A percentile compares a stretch with the other conserved stretches of the same genome.
phyloP scores from a whole-genome alignment of 2,329 filamentous ascomycete species.

The Talaromyces funiculosus region DNA sequence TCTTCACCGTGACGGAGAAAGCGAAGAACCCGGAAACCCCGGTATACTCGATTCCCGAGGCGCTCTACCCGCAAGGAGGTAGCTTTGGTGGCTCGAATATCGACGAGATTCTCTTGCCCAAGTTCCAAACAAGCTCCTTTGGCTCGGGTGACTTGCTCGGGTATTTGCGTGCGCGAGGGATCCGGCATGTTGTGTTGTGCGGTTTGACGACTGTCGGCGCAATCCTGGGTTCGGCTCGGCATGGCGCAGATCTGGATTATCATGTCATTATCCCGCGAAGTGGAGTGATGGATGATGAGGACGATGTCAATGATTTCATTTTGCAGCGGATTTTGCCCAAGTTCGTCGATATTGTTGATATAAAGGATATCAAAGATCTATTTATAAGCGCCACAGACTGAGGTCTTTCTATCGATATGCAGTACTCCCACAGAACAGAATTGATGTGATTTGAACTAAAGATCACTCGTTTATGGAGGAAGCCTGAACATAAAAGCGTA shows the following conservation, averaged over 20 bases:
- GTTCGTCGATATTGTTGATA: neutral
- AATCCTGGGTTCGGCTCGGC: neutral
- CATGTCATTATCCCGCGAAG: neutral
- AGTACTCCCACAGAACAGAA: neutral
- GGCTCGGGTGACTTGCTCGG: neutral
- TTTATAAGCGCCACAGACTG: neutral
- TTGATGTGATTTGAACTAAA: neutral
- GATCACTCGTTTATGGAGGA: neutral
- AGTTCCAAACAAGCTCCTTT: slow-evolving; percentile 2
- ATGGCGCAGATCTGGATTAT: neutral
- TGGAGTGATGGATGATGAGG: neutral
- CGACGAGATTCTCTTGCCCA: neutral
- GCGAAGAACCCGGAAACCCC: neutral
- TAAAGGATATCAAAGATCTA: neutral
- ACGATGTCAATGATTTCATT: neutral
- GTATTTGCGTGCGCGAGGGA: neutral
- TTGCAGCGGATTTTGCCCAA: neutral
- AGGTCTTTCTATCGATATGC: neutral
- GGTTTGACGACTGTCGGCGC: neutral
- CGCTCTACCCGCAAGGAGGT: neutral
- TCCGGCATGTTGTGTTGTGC: neutral
- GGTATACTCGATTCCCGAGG: neutral
- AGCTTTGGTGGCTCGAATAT: neutral
- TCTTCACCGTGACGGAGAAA: neutral
- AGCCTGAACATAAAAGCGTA: neutral